Base-by-base conservation (phyloP, 176 grass and related monocot species). In the Lolium perenne region DNA sequence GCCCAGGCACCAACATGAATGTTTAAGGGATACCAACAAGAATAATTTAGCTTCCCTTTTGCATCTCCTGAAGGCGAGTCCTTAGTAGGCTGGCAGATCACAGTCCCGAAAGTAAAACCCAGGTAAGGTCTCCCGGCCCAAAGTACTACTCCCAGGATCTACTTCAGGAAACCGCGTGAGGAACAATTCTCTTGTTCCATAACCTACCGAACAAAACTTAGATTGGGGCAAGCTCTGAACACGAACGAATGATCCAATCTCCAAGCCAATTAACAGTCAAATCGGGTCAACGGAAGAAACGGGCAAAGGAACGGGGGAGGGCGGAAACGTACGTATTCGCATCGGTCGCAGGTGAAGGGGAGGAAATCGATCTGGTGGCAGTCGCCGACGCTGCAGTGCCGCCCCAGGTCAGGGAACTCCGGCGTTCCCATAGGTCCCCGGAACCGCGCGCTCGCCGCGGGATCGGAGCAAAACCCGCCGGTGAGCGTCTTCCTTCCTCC, bases 311-410 rank as follows among this genome's bases (percentile, higher is more conserved):
- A 43, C 23, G 59, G 26, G 72, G 35, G 45, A 74, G 51, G n/a
- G 12, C 18, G 40, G 41, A 70, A 49, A 70, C 82, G 58, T 86
- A 99, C 97, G 85, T 93, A 55, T 71, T 88, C 79, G 92, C 94
- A 99, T 38, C 97, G 84, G 82, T 99, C 93, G 86, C 97, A 98
- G 84, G 90, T 99, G 90, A 99, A 99, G 76, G 97, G 97, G 80
- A 99, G 86, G 92, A 99, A 99, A 79, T 99, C 94, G 84, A 96
- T 94, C 87, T 91, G 92, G 60, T 84, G 74, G 90, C 97, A 96
- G 58, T 99, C 97, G 49, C 82, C 90, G 60, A 99, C 90, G 94
- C 88, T 93, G 90, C 97, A 99, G 92, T 99, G 97, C 88, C 79
- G 81, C 46, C 97, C 97, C 23, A 99, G 89, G 85, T 96, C 20